Percentiles rank a stretch among this genome's conserved stretches.
Evolutionary conservation across 768 basidiomycete species (phyloP).

Genomic region (Lentinula raphanica): DNA sequence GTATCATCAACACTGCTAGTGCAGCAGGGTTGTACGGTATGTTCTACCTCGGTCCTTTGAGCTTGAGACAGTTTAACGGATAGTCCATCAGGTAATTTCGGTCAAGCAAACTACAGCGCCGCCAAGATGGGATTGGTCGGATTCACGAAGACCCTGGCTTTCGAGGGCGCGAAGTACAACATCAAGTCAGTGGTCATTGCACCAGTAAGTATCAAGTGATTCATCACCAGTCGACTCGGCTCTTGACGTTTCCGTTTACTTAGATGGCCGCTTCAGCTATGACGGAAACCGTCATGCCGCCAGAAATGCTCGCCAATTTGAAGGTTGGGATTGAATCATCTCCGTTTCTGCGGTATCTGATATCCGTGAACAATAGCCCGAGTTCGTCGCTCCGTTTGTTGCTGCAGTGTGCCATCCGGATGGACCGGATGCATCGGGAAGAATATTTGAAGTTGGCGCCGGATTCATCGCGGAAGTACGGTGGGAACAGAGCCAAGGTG

Average conservation of each 20-base stretch:
- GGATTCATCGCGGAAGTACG: slow-evolving; percentile 89
- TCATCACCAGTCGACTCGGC: background rate
- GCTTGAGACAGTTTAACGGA: background rate
- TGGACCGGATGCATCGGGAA: slow-evolving; percentile 72
- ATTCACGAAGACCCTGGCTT: slow-evolving; percentile 89
- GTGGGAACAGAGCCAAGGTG: slow-evolving; percentile 88
- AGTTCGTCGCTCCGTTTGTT: slow-evolving; percentile 90
- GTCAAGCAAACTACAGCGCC: slow-evolving; percentile 96
- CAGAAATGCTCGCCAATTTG: slow-evolving; percentile 86
- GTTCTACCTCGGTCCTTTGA: slow-evolving; percentile 14
- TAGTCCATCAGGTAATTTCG: slow-evolving; percentile 72
- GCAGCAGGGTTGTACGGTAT: slow-evolving; percentile 90
- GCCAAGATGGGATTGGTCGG: slow-evolving; percentile 95
- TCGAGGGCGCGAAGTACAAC: slow-evolving; percentile 88
- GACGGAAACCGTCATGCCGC: slow-evolving; percentile 94
- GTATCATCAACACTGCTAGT: slow-evolving; percentile 91
- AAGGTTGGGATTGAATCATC: slow-evolving; percentile 40
- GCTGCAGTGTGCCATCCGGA: slow-evolving; percentile 83
- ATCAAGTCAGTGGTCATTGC: slow-evolving; percentile 87
- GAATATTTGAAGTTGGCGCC: slow-evolving; percentile 89
- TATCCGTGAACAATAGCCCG: slow-evolving; percentile 53
- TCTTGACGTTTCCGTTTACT: background rate
- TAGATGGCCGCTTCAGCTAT: slow-evolving; percentile 94
- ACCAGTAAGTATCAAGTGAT: slow-evolving; percentile 51
- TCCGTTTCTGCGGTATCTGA: background rate